These are phyloP conservation scores for Neurospora sp. DNA, from an alignment of 495 filamentous ascomycete genomes.

Conservation along the genomic window DNA sequence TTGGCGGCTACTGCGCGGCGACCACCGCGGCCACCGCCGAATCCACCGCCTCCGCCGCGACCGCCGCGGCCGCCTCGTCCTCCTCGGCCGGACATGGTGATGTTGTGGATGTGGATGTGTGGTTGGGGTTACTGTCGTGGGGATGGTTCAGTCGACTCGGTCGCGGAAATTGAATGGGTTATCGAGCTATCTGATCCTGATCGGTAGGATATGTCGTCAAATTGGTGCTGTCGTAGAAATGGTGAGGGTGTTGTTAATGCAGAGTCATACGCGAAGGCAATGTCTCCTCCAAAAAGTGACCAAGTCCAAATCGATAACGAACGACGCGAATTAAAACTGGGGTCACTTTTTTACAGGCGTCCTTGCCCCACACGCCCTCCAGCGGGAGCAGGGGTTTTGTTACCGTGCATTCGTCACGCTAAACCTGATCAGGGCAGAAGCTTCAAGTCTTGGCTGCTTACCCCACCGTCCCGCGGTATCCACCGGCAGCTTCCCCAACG, in stretches of 20 bases:
- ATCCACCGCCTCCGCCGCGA: conserved; percentile 25
- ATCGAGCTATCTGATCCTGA: not conserved
- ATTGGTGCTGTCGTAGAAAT: not conserved
- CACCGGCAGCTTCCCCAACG: not conserved
- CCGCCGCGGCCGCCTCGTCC: conserved; percentile 23
- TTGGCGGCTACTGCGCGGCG: conserved; percentile 15
- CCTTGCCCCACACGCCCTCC: not conserved
- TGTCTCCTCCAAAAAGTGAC: not conserved
- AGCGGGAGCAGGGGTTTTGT: not conserved
- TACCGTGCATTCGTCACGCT: not conserved
- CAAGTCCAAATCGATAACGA: not conserved
- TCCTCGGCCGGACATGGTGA: conserved; percentile 23
- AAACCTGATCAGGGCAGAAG: not conserved
- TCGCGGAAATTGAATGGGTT: not conserved
- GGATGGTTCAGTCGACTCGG: not conserved
- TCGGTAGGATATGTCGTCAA: not conserved
- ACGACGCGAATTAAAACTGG: not conserved
- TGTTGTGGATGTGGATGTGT: not conserved
- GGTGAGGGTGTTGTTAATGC: not conserved
- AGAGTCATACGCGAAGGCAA: not conserved
- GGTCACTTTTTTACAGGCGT: not conserved
- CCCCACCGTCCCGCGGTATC: not conserved
- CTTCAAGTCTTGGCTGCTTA: not conserved
- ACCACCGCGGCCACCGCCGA: conserved; percentile 24
- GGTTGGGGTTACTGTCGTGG: not conserved